A percentile compares a stretch with the other conserved stretches of the same genome.
phyloP scores from a whole-genome alignment of 345 rosid species.

The Geranium brycei region DNA sequence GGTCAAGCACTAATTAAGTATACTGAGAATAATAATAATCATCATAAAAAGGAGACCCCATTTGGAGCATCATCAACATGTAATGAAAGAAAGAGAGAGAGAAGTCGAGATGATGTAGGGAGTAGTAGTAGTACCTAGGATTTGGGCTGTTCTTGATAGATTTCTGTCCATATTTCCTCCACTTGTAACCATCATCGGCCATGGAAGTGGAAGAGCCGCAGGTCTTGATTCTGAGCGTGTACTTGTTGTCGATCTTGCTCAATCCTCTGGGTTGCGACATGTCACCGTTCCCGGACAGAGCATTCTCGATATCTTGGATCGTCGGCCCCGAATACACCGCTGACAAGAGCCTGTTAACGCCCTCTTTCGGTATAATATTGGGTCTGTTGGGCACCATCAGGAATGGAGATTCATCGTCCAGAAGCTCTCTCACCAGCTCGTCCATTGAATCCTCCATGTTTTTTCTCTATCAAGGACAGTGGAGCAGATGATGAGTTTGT shows the following conservation, averaged over 20 bases:
- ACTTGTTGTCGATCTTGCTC: slow-evolving; percentile 46
- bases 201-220: slow-evolving; percentile 38
- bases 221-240: slow-evolving; percentile 56
- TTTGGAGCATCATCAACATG: not conserved
- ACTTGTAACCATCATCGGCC: slow-evolving; percentile 84
- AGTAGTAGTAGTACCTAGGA: slow-evolving; percentile 59
- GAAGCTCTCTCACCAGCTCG: slow-evolving; percentile 38
- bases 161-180: slow-evolving; percentile 95
- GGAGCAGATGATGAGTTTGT: slow-evolving; percentile 39
- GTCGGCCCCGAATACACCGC: slow-evolving; percentile 44
- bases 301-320: slow-evolving; percentile 38
- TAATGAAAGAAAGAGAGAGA: no score
- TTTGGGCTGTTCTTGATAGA: slow-evolving; percentile 72
- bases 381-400: slow-evolving; percentile 19
- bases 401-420: slow-evolving; percentile 38
- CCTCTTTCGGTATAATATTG: not conserved
- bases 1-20: not conserved
- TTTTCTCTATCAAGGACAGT: slow-evolving; percentile 11
- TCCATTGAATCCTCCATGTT: slow-evolving; percentile 26
- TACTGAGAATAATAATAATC: not conserved
- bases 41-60: not conserved
- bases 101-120: no score
- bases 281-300: slow-evolving; percentile 22
- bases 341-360: slow-evolving; percentile 22
- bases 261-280: slow-evolving; percentile 22